A percentile compares a stretch with the other conserved stretches of the same genome.
These are phyloP conservation scores for Zalaria obscura DNA, from an alignment of 2,329 filamentous ascomycete species.

Conservation along the genomic window DNA sequence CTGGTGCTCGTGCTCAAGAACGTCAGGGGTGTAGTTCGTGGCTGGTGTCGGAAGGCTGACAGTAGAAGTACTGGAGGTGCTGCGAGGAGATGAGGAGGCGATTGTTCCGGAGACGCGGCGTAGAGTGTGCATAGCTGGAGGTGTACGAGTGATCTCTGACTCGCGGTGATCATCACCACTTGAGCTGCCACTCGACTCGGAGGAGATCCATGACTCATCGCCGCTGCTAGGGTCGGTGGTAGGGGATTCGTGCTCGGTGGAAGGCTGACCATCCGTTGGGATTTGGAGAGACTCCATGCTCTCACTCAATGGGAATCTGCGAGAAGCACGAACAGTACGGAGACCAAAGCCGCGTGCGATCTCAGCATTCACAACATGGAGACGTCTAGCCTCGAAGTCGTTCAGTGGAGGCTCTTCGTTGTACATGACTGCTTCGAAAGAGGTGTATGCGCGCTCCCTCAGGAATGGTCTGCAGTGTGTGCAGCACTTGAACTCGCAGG, in stretches of 20 bases:
- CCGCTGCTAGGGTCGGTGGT: too few relatives aligned
- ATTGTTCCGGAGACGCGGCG: conserved; percentile 7
- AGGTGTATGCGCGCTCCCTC: conserved; percentile 30
- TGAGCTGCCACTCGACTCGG: too few relatives aligned
- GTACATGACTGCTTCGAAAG: conserved; percentile 28
- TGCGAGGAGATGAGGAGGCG: conserved; percentile 11
- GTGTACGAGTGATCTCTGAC: too few relatives aligned
- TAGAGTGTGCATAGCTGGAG: neutral
- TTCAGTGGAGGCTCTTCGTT: conserved; percentile 21
- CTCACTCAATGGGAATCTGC: neutral
- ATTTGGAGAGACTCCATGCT: neutral
- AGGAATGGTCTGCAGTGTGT: conserved; percentile 36
- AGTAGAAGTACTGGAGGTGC: conserved; percentile 15
- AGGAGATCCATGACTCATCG: too few relatives aligned
- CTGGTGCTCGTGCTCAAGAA: too few relatives aligned
- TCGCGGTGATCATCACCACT: too few relatives aligned
- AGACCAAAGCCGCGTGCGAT: conserved; percentile 22
- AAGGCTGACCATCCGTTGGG: neutral
- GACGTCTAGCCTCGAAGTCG: conserved; percentile 13
- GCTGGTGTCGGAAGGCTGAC: conserved; percentile 14
- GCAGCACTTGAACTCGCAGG: conserved; percentile 32
- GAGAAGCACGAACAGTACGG: conserved; percentile 1
- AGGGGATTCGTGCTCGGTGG: neutral
- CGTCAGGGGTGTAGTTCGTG: conserved; percentile 1
- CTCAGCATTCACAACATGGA: conserved; percentile 22